Percentiles rank a stretch among this genome's conserved stretches.
These are phyloP conservation scores for Vigna unguiculata DNA, from an alignment of 306 rosid genomes.

Conservation along the genomic window DNA sequence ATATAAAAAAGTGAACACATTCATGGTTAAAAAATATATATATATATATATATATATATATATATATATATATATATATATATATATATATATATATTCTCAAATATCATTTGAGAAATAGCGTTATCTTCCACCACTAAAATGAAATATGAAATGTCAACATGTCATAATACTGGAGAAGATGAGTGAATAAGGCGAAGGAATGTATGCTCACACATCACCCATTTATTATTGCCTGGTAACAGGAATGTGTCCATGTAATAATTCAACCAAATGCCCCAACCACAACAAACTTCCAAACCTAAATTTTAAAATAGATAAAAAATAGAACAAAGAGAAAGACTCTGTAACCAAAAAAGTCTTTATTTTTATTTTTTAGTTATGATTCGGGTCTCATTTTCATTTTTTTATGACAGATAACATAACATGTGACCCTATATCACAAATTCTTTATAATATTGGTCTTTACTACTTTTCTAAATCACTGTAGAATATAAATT, in stretches of 20 bases:
- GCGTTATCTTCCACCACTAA: not conserved
- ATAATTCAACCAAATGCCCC: not conserved
- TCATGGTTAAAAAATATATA: too few species aligned
- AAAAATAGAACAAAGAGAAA: not conserved
- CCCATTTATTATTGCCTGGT: not conserved
- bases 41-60: too few species aligned
- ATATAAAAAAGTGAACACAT: too few species aligned
- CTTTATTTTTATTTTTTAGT: too few species aligned
- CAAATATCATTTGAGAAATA: not conserved
- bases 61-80: too few species aligned
- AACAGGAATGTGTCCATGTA: not conserved
- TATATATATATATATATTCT: too few species aligned
- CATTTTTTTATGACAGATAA: too few species aligned
- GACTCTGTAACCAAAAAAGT: not conserved
- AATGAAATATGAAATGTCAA: not conserved
- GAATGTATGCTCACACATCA: not conserved
- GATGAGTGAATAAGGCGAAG: not conserved
- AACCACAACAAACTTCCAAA: not conserved
- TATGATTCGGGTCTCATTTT: too few species aligned
- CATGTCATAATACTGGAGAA: not conserved
- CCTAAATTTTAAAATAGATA: not conserved
- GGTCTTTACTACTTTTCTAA: too few species aligned
- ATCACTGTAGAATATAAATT: too few species aligned
- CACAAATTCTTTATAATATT: too few species aligned
- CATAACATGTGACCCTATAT: too few species aligned